These are phyloP conservation scores for Spizellomyces sp. DNA, from an alignment of 192 early-diverging fungal species.

Conservation along the genomic window DNA sequence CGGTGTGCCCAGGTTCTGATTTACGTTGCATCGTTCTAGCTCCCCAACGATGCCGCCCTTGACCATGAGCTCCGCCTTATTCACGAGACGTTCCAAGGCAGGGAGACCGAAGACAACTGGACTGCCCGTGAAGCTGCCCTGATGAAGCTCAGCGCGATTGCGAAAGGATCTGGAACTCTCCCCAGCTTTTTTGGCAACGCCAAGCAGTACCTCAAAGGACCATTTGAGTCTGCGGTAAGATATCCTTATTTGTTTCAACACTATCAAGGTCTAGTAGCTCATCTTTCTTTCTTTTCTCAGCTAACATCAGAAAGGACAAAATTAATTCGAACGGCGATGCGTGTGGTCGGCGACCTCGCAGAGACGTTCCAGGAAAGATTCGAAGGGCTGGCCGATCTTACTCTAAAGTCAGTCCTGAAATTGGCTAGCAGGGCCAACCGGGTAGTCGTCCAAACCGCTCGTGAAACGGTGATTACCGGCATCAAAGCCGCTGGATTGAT, in stretches of 20 bases:
- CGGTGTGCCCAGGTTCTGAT: not conserved
- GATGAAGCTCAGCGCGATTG: not conserved
- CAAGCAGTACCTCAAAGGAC: not conserved
- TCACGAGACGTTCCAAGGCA: not conserved
- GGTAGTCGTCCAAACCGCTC: not conserved
- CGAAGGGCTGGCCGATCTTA: not conserved
- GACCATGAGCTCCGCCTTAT: not conserved
- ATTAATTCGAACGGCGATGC: not conserved
- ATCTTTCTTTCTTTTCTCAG: too few relatives aligned
- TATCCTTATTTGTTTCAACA: too few relatives aligned
- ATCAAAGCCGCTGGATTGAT: not conserved
- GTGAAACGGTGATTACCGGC: not conserved
- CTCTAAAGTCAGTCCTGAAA: not conserved
- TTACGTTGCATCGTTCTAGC: not conserved
- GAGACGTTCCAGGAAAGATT: not conserved
- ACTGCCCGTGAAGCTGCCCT: constrained; percentile 5
- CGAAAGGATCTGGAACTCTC: not conserved
- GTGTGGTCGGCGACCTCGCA: not conserved
- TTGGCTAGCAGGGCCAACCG: not conserved
- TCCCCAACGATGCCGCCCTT: not conserved
- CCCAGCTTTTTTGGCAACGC: not conserved
- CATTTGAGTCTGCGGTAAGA: not conserved
- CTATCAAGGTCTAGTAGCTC: too few relatives aligned
- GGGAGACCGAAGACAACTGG: not conserved
- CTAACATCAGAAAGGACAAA: not conserved